These are phyloP conservation scores for Otatea glauca DNA, from an alignment of 176 grass and related monocot species.

Conservation along the genomic window DNA sequence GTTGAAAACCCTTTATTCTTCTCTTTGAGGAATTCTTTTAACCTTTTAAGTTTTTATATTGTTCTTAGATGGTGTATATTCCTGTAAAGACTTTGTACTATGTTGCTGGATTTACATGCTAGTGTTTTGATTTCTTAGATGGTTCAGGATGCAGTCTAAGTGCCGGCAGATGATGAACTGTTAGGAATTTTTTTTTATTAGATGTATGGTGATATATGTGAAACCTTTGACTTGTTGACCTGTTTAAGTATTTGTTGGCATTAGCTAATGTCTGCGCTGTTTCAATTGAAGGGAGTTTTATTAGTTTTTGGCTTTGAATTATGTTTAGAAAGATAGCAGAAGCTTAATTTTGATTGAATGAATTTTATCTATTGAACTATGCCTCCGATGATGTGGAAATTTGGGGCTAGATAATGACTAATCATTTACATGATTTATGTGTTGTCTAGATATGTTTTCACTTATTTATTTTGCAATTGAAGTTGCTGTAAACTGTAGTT, in stretches of 20 bases:
- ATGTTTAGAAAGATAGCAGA: background rate
- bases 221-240: background rate
- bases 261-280: background rate
- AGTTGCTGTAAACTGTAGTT: background rate
- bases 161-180: background rate
- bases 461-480: conserved; percentile 5
- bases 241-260: background rate
- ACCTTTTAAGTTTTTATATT: background rate
- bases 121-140: background rate
- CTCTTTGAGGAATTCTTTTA: background rate
- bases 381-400: background rate
- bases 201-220: background rate
- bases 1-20: conserved; percentile 34
- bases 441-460: background rate
- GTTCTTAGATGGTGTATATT: background rate
- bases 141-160: background rate
- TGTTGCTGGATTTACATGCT: background rate
- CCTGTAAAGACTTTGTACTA: background rate
- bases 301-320: background rate
- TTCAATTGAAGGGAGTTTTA: background rate
- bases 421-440: background rate
- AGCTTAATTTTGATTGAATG: background rate
- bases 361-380: background rate
- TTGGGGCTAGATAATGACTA: background rate
- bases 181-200: background rate